phyloP scores from a whole-genome alignment of 2,329 filamentous ascomycete genomes.

The Trichoderma polysporum region DNA sequence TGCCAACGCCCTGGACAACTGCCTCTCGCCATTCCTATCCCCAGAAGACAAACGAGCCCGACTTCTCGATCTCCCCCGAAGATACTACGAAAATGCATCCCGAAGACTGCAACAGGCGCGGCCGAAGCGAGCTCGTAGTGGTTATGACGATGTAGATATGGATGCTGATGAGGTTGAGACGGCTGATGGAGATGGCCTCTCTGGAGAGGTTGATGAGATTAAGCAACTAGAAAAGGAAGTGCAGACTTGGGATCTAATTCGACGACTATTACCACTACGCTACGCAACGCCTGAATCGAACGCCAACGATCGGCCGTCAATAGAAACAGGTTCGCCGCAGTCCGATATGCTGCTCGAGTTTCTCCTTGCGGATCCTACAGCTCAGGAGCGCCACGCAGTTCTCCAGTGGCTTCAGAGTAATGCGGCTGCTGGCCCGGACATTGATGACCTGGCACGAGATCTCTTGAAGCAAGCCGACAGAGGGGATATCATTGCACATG shows the following conservation, averaged over 20 bases:
- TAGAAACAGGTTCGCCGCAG: slow-evolving; percentile 29
- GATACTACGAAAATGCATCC: slow-evolving; percentile 58
- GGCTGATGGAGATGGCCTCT: slow-evolving; percentile 28
- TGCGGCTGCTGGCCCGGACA: slow-evolving; percentile 67
- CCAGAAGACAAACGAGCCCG: slow-evolving; percentile 59
- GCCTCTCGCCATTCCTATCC: slow-evolving; percentile 53
- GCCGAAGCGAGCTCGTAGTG: slow-evolving; percentile 31
- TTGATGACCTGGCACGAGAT: slow-evolving; percentile 74
- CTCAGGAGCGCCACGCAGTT: slow-evolving; percentile 75
- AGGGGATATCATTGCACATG: slow-evolving; percentile 79
- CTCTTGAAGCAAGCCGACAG: slow-evolving; percentile 74
- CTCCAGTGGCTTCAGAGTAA: slow-evolving; percentile 84
- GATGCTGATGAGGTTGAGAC: slow-evolving; percentile 54
- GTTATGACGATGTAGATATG: slow-evolving; percentile 53
- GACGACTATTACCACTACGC: slow-evolving; percentile 69
- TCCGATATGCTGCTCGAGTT: slow-evolving; percentile 65
- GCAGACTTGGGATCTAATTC: slow-evolving; percentile 86
- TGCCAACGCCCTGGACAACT: slow-evolving; percentile 77
- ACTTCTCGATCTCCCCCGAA: slow-evolving; percentile 60
- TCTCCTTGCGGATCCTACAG: slow-evolving; percentile 67
- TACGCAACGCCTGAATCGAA: slow-evolving; percentile 44
- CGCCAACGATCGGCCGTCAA: slow-evolving; percentile 33
- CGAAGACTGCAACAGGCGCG: slow-evolving; percentile 34
- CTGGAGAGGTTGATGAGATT: slow-evolving; percentile 29
- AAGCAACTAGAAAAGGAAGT: slow-evolving; percentile 73